Conservation (phyloP, 306 rosid species). For the Quercus parvula region DNA sequence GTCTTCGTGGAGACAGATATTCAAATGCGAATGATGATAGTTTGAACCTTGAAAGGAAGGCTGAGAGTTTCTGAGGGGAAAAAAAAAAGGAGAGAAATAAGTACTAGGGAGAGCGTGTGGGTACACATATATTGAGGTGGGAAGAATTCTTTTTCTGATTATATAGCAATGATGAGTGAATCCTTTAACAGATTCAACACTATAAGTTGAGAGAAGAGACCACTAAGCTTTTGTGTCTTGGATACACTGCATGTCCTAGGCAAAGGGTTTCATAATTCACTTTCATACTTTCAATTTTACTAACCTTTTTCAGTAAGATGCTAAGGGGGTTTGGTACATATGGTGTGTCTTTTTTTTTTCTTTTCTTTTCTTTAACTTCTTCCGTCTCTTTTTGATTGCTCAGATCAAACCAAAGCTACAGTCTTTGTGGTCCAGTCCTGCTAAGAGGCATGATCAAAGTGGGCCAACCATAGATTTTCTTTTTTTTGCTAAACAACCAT, state of each 20-base stretch:
- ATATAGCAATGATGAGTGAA: slow-evolving; percentile 43
- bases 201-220: background rate
- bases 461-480: no score
- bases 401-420: no score
- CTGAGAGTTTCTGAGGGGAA: slow-evolving; percentile 39
- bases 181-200: slow-evolving; percentile 22
- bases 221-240: background rate
- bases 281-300: slow-evolving; percentile 35
- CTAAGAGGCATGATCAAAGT: no score
- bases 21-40: slow-evolving; percentile 68
- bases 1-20: slow-evolving; percentile 57
- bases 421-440: no score
- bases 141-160: slow-evolving; percentile 29
- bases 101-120: background rate
- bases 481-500: no score
- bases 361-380: background rate
- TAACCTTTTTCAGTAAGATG: slow-evolving; percentile 28
- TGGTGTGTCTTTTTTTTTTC: background rate
- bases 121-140: slow-evolving; percentile 28
- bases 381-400: no score
- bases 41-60: slow-evolving; percentile 37
- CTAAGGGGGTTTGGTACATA: slow-evolving; percentile 26
- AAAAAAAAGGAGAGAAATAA: slow-evolving; percentile 16
- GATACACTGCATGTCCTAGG: slow-evolving; percentile 8
- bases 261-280: slow-evolving; percentile 16